Evolutionary conservation across 2,329 filamentous ascomycete genomes (phyloP).

Genomic region (Myotisia sp.): DNA sequence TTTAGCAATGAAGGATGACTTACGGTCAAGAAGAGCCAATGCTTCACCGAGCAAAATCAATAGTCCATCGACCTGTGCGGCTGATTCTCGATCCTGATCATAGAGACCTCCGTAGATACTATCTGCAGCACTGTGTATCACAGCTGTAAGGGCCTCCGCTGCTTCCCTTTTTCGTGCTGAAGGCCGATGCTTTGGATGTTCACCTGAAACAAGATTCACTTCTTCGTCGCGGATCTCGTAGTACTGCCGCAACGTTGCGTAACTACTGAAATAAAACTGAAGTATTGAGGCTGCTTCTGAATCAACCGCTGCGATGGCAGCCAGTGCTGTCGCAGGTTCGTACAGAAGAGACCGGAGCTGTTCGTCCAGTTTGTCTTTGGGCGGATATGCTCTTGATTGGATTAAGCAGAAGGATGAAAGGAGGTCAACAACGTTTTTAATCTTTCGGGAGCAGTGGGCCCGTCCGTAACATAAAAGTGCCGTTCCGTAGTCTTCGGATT

Average conservation of each 20-base stretch:
- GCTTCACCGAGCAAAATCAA: constrained; percentile 72
- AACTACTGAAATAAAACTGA: constrained; percentile 75
- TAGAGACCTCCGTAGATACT: constrained; percentile 84
- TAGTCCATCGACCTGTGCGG: constrained; percentile 78
- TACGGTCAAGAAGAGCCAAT: constrained; percentile 56
- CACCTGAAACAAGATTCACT: constrained; percentile 24
- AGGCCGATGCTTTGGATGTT: constrained; percentile 35
- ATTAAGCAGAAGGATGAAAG: constrained; percentile 78
- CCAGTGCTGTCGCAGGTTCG: constrained; percentile 57
- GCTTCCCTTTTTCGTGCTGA: constrained; percentile 53
- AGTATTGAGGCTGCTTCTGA: constrained; percentile 69
- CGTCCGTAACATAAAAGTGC: constrained; percentile 84
- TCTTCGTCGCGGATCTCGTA: constrained; percentile 73
- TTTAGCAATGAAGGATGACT: constrained; percentile 14
- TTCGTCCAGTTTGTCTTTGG: constrained; percentile 55
- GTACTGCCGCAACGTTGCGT: constrained; percentile 78
- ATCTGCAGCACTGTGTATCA: constrained; percentile 73
- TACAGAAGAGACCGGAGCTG: constrained; percentile 56
- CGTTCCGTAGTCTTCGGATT: constrained; percentile 66
- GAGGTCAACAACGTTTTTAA: constrained; percentile 72
- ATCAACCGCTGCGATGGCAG: constrained; percentile 58
- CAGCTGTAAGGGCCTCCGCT: constrained; percentile 60
- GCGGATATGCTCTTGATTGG: constrained; percentile 68
- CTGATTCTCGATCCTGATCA: constrained; percentile 63
- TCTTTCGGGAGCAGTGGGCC: constrained; percentile 61